phyloP scores from a whole-genome alignment of 108 stramenopile genomes.

The Craspedostauros australis region DNA sequence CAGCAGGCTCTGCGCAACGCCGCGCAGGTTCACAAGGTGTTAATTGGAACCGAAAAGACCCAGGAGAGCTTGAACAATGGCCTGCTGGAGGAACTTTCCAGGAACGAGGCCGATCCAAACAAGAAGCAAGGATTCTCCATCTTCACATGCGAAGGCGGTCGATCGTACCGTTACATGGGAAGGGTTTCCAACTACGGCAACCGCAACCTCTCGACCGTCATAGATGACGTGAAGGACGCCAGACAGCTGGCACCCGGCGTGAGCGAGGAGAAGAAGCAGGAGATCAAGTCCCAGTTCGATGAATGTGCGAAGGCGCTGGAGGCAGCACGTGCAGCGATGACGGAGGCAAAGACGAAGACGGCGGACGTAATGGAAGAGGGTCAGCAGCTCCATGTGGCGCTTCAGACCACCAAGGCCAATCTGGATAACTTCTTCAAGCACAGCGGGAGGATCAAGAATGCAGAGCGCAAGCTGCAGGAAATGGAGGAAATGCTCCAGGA shows the following conservation, averaged over 20 bases:
- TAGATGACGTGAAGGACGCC: conserved; percentile 38
- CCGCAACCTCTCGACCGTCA: conserved; percentile 8
- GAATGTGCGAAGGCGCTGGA: conserved; percentile 21
- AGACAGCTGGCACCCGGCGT: conserved; percentile 44
- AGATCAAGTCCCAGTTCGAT: conserved; percentile 29
- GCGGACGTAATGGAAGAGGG: conserved; percentile 20
- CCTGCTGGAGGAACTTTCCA: conserved; percentile 37
- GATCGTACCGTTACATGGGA: conserved; percentile 39
- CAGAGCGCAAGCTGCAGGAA: conserved; percentile 49
- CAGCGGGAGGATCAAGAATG: conserved; percentile 31
- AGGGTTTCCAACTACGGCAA: conserved; percentile 43
- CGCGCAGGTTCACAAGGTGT: conserved; percentile 58
- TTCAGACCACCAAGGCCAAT: conserved; percentile 32
- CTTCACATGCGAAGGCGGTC: conserved; percentile 24
- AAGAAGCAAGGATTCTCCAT: conserved; percentile 16
- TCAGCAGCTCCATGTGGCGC: conserved; percentile 18
- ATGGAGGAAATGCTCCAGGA: conserved; percentile 40
- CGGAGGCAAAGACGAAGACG: conserved; percentile 16
- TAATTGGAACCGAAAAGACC: conserved; percentile 68
- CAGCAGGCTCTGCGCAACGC: conserved; percentile 51
- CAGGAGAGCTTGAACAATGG: conserved; percentile 49
- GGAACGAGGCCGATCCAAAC: conserved; percentile 18
- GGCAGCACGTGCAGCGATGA: conserved; percentile 30
- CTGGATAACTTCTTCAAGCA: conserved; percentile 18
- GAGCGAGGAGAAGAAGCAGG: conserved; percentile 42